These are phyloP conservation scores for Zygosaccharomyces sapae DNA, from an alignment of 1,139 yeast species.

Conservation along the genomic window DNA sequence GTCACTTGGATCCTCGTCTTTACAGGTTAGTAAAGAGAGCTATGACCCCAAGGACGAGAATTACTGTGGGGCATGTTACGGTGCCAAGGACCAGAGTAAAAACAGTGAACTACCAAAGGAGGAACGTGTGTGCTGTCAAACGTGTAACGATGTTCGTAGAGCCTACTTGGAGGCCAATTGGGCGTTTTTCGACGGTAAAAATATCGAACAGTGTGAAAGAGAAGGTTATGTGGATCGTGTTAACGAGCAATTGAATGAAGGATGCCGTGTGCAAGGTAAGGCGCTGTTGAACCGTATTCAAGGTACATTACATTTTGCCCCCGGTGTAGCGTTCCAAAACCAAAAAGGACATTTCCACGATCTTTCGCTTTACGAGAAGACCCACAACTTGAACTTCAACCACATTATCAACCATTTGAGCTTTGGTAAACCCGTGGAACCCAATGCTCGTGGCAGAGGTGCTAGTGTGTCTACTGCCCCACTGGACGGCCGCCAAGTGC, in stretches of 20 bases:
- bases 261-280: slow-evolving; percentile 80
- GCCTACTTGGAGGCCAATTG: slow-evolving; percentile 78
- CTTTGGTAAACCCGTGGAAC: slow-evolving; percentile 64
- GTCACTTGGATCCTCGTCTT: slow-evolving; percentile 25
- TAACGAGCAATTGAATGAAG: slow-evolving; percentile 63
- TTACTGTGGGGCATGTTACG: slow-evolving; percentile 89
- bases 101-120: slow-evolving; percentile 42
- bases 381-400: slow-evolving; percentile 57
- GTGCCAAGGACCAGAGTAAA: slow-evolving; percentile 63
- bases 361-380: slow-evolving; percentile 60
- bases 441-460: slow-evolving; percentile 31
- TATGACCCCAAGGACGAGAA: slow-evolving; percentile 34
- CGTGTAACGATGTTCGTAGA: slow-evolving; percentile 72
- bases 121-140: slow-evolving; percentile 67
- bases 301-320: slow-evolving; percentile 93
- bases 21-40: slow-evolving; percentile 40
- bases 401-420: slow-evolving; percentile 77
- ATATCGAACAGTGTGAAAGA: slow-evolving; percentile 82
- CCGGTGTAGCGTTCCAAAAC: slow-evolving; percentile 62
- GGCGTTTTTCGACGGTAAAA: slow-evolving; percentile 86
- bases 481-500: slow-evolving; percentile 52
- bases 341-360: slow-evolving; percentile 76
- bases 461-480: slow-evolving; percentile 56
- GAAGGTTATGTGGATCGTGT: slow-evolving; percentile 75
- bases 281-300: slow-evolving; percentile 79